Conservation (phyloP, 345 rosid genomes). For the Linum tenue region DNA sequence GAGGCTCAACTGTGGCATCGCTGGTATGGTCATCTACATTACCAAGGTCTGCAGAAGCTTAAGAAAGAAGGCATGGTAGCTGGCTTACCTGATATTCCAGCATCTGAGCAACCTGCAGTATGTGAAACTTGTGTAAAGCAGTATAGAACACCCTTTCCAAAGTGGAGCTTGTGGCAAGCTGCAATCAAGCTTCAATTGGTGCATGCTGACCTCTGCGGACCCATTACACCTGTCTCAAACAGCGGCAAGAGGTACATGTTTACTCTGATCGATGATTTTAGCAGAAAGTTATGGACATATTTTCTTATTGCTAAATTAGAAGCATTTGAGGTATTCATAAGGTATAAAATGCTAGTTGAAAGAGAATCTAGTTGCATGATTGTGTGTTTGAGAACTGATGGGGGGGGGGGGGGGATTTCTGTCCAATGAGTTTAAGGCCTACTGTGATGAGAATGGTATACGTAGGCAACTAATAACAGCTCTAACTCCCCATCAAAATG, state of each 20-base stretch:
- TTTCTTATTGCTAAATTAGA: neutral
- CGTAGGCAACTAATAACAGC: neutral
- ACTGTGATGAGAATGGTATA: neutral
- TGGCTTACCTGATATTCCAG: neutral
- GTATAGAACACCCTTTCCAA: neutral
- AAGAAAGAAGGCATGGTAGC: neutral
- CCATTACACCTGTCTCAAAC: neutral
- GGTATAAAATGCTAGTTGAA: neutral
- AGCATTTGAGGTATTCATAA: neutral
- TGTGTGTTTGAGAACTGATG: neutral
- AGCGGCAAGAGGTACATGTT: neutral
- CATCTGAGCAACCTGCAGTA: fast-evolving
- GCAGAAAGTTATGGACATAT: neutral
- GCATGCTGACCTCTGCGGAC: neutral
- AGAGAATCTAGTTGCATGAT: neutral
- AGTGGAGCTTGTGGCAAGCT: neutral
- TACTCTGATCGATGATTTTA: neutral
- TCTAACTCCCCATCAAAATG: constrained; percentile 1
- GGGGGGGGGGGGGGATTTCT: neutral
- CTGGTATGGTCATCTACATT: neutral
- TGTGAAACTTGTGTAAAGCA: constrained; percentile 3
- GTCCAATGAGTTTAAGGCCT: neutral
- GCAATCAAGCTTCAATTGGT: neutral
- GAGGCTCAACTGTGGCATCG: neutral
- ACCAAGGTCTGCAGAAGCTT: neutral